A percentile compares a stretch with the other conserved stretches of the same genome.
These are phyloP conservation scores for Lepidopterella palustris DNA, from an alignment of 495 filamentous ascomycete species.

Conservation along the genomic window DNA sequence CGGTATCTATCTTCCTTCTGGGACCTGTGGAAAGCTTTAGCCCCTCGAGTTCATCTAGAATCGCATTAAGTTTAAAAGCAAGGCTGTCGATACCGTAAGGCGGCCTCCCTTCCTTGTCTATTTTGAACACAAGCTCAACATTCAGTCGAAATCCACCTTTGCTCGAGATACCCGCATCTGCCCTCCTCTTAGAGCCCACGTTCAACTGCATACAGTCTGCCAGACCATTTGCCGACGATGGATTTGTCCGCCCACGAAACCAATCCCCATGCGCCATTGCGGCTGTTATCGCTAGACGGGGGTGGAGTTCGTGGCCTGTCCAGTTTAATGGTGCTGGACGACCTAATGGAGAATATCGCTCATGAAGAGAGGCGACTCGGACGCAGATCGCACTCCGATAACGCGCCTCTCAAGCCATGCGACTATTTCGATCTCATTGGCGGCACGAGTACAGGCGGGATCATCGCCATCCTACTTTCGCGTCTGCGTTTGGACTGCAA, in stretches of 20 bases:
- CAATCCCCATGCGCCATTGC: conserved; percentile 25
- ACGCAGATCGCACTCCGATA: conserved; percentile 8
- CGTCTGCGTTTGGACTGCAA: conserved; percentile 26
- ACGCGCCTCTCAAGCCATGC: conserved; percentile 21
- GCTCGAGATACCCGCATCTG: neutral
- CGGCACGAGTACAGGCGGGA: conserved; percentile 29
- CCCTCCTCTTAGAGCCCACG: neutral
- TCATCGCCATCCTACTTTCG: conserved; percentile 31
- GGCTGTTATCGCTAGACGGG: conserved; percentile 27
- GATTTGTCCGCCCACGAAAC: conserved; percentile 19
- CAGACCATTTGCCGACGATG: conserved; percentile 2
- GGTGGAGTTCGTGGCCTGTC: conserved; percentile 31
- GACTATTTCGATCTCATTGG: conserved; percentile 30
- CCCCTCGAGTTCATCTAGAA: too few relatives aligned
- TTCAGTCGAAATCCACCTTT: too few relatives aligned
- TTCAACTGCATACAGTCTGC: neutral
- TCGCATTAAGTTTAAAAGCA: too few relatives aligned
- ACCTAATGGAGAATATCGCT: conserved; percentile 28
- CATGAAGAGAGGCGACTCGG: conserved; percentile 26
- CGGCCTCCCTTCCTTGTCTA: too few relatives aligned
- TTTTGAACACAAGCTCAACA: too few relatives aligned
- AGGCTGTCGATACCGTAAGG: too few relatives aligned
- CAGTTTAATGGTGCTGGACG: conserved; percentile 26
- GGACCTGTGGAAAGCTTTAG: too few relatives aligned
- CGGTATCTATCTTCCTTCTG: too few relatives aligned